A percentile compares a stretch with the other conserved stretches of the same genome.
These are phyloP conservation scores for Beauveria rudraprayagi DNA, from an alignment of 2,329 filamentous ascomycete species.

Conservation along the genomic window DNA sequence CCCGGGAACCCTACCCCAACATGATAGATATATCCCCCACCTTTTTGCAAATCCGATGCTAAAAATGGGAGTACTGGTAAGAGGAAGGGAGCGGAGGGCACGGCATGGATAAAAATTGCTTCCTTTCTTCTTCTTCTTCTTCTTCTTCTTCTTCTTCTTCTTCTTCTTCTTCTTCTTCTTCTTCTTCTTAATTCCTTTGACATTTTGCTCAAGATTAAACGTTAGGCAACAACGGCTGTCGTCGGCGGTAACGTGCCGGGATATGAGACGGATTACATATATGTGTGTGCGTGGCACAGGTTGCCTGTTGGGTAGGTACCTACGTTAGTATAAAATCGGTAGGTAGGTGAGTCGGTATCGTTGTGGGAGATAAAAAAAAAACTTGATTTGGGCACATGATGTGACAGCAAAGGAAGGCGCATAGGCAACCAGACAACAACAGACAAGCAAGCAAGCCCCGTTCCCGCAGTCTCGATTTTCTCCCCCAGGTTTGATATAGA, in stretches of 20 bases:
- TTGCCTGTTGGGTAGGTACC: not conserved
- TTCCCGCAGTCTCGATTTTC: not conserved
- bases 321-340: too few relatives aligned
- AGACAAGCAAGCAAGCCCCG: not conserved
- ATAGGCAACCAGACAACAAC: not conserved
- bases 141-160: not conserved
- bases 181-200: too few relatives aligned
- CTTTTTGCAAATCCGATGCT: not conserved
- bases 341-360: too few relatives aligned
- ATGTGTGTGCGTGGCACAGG: not conserved
- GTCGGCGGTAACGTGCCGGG: not conserved
- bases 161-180: not conserved
- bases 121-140: not conserved
- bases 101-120: not conserved
- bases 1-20: not conserved
- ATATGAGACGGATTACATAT: not conserved
- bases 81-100: not conserved
- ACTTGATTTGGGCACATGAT: conserved; percentile 6
- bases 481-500: too few relatives aligned
- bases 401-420: not conserved
- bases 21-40: not conserved
- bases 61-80: not conserved
- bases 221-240: not conserved
- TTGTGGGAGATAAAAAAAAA: not conserved
- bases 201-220: not conserved